Evolutionary conservation across 257 asterid genomes (phyloP).

Genomic region (Orobanche coerulescens): DNA sequence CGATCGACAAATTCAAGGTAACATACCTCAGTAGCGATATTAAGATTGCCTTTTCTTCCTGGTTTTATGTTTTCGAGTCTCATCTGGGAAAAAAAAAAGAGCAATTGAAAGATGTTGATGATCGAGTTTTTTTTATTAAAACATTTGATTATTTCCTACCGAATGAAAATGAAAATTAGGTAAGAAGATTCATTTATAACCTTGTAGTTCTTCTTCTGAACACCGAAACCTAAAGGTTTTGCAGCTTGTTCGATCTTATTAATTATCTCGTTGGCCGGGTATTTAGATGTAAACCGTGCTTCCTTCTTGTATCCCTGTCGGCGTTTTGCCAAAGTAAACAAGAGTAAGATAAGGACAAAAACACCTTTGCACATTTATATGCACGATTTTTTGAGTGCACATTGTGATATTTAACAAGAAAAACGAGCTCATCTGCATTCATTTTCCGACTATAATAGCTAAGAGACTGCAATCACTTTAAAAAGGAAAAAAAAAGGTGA

Average conservation of each 20-base stretch:
- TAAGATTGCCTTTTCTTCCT: constrained; percentile 91
- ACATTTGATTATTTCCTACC: neutral
- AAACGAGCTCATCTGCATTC: neutral
- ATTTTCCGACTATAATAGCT: neutral
- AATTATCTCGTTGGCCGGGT: constrained; percentile 74
- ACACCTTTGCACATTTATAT: neutral
- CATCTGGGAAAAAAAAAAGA: constrained; percentile 42
- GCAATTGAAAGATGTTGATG: neutral
- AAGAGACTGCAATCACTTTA: too few relatives aligned
- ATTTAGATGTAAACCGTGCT: constrained; percentile 75
- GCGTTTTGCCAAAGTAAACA: neutral
- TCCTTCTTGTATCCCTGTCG: constrained; percentile 76
- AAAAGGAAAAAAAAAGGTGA: too few relatives aligned
- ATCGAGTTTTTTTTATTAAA: neutral
- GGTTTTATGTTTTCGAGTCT: constrained; percentile 80
- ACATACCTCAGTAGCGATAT: constrained; percentile 76
- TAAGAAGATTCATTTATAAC: constrained; percentile 28
- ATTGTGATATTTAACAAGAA: neutral
- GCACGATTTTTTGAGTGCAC: neutral
- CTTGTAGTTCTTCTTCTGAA: constrained; percentile 84
- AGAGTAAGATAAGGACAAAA: constrained; percentile 1
- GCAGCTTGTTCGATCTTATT: constrained; percentile 86
- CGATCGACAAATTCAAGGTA: neutral
- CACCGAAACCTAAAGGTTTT: constrained; percentile 89
- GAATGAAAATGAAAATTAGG: neutral